phyloP scores from a whole-genome alignment of 2,329 filamentous ascomycete species.

The Exophiala alcalophila region DNA sequence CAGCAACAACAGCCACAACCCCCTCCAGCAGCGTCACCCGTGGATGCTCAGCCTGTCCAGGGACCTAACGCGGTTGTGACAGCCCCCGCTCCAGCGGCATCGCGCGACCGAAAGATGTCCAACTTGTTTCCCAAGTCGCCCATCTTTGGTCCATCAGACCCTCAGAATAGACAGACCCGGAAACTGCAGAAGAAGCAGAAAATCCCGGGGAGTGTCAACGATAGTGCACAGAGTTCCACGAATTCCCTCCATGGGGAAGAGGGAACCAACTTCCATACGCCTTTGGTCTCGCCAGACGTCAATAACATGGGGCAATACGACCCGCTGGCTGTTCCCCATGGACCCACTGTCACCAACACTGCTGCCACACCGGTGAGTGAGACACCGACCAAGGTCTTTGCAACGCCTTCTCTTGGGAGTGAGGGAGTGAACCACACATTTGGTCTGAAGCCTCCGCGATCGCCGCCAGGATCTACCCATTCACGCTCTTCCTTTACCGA shows the following conservation, averaged over 20 bases:
- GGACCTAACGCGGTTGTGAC: not conserved
- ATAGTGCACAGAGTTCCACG: slow-evolving; percentile 86
- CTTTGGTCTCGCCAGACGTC: slow-evolving; percentile 33
- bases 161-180: slow-evolving; percentile 66
- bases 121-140: slow-evolving; percentile 67
- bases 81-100: slow-evolving; percentile 48
- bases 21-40: not conserved
- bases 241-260: slow-evolving; percentile 61
- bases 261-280: slow-evolving; percentile 35
- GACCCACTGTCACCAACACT: slow-evolving; percentile 35
- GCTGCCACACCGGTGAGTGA: slow-evolving; percentile 34
- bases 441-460: slow-evolving; percentile 64
- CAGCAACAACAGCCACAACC: slow-evolving; percentile 7
- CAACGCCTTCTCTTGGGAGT: slow-evolving; percentile 40
- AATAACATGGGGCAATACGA: slow-evolving; percentile 32
- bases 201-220: slow-evolving; percentile 71
- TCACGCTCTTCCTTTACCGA: slow-evolving; percentile 72
- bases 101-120: slow-evolving; percentile 65
- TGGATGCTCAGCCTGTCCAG: not conserved
- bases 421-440: slow-evolving; percentile 45
- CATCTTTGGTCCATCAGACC: slow-evolving; percentile 47
- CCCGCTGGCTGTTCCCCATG: slow-evolving; percentile 32
- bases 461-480: slow-evolving; percentile 72
- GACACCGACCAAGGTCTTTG: slow-evolving; percentile 10
- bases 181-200: slow-evolving; percentile 83